phyloP scores from a whole-genome alignment of 805 yeast genomes.

The Saccharomycopsis oosterbeekiorum region DNA sequence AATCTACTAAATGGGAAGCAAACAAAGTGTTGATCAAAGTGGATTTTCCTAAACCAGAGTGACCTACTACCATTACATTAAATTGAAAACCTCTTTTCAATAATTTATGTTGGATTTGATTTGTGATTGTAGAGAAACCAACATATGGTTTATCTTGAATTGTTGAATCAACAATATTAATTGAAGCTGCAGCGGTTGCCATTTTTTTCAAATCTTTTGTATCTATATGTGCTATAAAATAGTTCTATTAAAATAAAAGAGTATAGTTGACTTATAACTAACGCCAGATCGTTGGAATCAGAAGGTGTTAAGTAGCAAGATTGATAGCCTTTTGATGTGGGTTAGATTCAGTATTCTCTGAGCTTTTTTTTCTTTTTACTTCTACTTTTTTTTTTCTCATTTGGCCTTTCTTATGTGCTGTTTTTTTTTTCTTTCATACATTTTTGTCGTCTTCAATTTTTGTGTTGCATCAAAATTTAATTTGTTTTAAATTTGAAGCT shows the following conservation, averaged over 20 bases:
- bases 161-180: background rate
- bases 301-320: background rate
- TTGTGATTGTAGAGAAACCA: constrained; percentile 93
- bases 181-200: constrained; percentile 1
- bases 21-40: constrained; percentile 87
- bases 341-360: background rate
- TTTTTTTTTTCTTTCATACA: background rate
- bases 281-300: background rate
- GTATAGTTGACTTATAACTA: background rate
- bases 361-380: background rate
- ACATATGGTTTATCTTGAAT: constrained; percentile 40
- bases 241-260: background rate
- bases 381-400: background rate
- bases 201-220: background rate
- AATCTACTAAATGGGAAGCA: constrained; percentile 65
- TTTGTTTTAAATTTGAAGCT: background rate
- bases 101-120: constrained; percentile 87
- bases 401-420: background rate
- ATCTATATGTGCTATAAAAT: background rate
- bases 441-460: background rate
- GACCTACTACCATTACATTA: constrained; percentile 89
- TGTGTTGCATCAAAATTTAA: background rate
- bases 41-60: constrained; percentile 89
- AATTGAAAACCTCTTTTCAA: constrained; percentile 90
- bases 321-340: background rate